Evolutionary conservation across 768 basidiomycete genomes (phyloP), one percentile per base, ranked within the genome.

Genomic region (Tephrocybe sp.): DNA sequence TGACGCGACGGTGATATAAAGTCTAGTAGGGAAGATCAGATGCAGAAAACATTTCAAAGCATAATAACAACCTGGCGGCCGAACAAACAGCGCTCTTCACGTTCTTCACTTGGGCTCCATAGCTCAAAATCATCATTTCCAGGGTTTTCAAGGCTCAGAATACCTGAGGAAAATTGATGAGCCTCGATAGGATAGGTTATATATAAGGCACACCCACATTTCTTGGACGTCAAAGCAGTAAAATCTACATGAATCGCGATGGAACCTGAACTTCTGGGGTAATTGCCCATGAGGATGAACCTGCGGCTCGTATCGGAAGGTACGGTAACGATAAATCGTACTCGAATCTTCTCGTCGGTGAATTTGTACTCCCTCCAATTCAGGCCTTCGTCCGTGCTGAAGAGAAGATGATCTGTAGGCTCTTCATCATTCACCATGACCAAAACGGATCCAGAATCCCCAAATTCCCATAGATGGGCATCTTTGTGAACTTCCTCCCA

Each of bases 401-500:
- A 98, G 56, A 95, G 66, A 38, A 98, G 79, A 55, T 89, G 86
- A 61, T 97, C 90, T 2, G 91, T 95, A 0, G 94, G 82, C 52
- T 88, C 88, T 65, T 98, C 96, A 66, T 99, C 97, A 67, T 98
- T 98, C 38, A 84, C 93, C 73, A 99, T 87, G 58, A 99, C 75
- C 30, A 98, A 77, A 51, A 99, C 77, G 1, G 95, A 94, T 4
- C 97, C 97, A 0, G 92, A 96, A 71, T 98, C 97, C 24, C 96
- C 96, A 60, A 96, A 98, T 65, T 95, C 94, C 93, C 93, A 99
- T 33, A 98, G 77, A 64, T 98, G 90, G 0, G 97, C 96, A 58
- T 96, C 95, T 66, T 99, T 99, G 74, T 94, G 94, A 0, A 99
- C 88, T 71, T 99, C 97, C 65, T 97, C 85, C 97, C 97, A 99